Base-by-base conservation (phyloP, 2,329 filamentous ascomycete genomes). In the Colletotrichum spaethianum region DNA sequence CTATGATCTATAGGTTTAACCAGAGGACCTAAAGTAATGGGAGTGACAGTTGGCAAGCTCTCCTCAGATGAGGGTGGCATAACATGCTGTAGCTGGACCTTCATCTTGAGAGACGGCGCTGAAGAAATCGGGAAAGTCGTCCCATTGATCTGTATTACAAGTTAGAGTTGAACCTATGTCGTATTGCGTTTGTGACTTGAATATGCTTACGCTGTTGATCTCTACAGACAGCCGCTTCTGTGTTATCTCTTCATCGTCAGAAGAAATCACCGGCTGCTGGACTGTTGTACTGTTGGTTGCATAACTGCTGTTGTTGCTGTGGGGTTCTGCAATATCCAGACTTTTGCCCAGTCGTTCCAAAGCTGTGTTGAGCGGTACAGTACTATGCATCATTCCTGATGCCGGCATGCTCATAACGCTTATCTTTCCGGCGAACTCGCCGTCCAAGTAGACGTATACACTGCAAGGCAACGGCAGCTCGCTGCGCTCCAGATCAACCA, bases 381-480 rank as follows among this genome's bases (percentile, higher is more conserved):
- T 55, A 11, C 26, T 64, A 12, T 64, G 61, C 48, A 64, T 33
- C 2, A 42, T 26, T 23, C 61, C 48, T 2, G 61, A 55, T 3
- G 23, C 26, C 36, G 61, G 61, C 61, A 64, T 64, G 68, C 75
- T 76, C 80, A 84, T 81, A 59, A 84, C 76, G 1, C 81, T 79
- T 56, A 83, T 74, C 52, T 77, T 80, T 26, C 81, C 82, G 20
- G 80, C 79, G 18, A 74, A 73, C 65, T 79, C 76, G 36, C 77
- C 79, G 26, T 76, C 76, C 26, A 84, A 72, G 48, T 78, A 82
- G 52, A 85, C 61, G 56, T 79, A 76, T 59, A 84, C 77, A 38
- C 77, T 76, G 70, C 78, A 81, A 23, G 83, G 83, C 3, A 80
- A 76, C 73, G 80, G 77, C 42, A 84, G 72, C 68, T 83, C 76